Evolutionary conservation across 2,329 filamentous ascomycete genomes (phyloP).

Genomic region (Diplocarpon rosae): DNA sequence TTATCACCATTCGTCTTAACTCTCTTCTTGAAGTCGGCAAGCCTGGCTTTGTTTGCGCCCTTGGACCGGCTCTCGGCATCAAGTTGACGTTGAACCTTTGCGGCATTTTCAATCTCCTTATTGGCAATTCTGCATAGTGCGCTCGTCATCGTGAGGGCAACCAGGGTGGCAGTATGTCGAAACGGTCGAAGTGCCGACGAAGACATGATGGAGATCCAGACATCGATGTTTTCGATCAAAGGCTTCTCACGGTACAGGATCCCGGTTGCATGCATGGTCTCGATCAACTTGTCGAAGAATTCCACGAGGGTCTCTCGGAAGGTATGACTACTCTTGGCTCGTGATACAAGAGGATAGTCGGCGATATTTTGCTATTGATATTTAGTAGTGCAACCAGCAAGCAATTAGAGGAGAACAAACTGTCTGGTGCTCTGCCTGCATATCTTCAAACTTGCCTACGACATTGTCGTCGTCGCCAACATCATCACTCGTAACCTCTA

Average conservation of each 20-base stretch:
- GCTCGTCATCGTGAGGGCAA: conserved; percentile 68
- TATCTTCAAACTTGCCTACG: conserved; percentile 62
- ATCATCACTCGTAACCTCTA: conserved; percentile 69
- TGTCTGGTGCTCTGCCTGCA: conserved; percentile 81
- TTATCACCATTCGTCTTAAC: conserved; percentile 36
- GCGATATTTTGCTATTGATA: conserved; percentile 54
- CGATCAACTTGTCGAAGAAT: conserved; percentile 70
- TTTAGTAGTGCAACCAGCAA: not conserved
- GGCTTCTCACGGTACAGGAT: conserved; percentile 59
- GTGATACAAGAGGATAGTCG: conserved; percentile 86
- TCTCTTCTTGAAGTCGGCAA: conserved; percentile 61
- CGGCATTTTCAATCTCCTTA: conserved; percentile 59
- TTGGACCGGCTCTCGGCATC: conserved; percentile 67
- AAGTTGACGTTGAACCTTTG: conserved; percentile 66
- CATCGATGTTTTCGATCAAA: conserved; percentile 77
- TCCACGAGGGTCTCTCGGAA: conserved; percentile 69
- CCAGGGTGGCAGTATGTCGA: conserved; percentile 83
- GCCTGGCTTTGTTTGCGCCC: conserved; percentile 66
- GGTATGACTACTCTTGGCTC: conserved; percentile 60
- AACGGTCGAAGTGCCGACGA: conserved; percentile 81
- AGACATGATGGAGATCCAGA: conserved; percentile 87
- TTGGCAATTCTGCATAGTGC: conserved; percentile 65
- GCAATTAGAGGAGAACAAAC: conserved; percentile 33
- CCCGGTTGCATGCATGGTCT: conserved; percentile 70
- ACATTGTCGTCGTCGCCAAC: conserved; percentile 85